Conservation (phyloP, 2,329 filamentous ascomycete species). For the Pseudogymnoascus sp. region DNA sequence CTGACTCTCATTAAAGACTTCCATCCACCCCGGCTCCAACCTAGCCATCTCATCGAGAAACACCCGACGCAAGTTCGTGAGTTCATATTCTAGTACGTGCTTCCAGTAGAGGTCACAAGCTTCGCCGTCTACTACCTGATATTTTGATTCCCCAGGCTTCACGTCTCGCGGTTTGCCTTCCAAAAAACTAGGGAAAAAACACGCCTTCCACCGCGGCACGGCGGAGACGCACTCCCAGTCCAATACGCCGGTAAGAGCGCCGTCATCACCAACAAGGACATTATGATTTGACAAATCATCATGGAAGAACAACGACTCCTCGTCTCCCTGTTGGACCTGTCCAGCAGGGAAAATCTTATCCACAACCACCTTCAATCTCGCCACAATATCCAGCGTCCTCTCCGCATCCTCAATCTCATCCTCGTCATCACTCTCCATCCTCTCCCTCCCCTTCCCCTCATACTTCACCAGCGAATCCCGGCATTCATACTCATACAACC, state of each 20-base stretch:
- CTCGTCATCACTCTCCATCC: conserved; percentile 18
- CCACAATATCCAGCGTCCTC: conserved; percentile 20
- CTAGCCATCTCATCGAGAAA: conserved; percentile 30
- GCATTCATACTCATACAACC: conserved; percentile 15
- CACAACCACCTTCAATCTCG: conserved; percentile 27
- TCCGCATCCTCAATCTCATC: conserved; percentile 30
- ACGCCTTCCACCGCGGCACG: too few relatives aligned
- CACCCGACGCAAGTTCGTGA: conserved; percentile 31
- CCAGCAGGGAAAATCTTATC: conserved; percentile 28
- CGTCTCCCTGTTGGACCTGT: conserved; percentile 16
- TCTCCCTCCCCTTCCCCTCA: conserved; percentile 25
- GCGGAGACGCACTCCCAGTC: conserved; percentile 36
- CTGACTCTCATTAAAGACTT: conserved; percentile 18
- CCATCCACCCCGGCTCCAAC: conserved; percentile 30
- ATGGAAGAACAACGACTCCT: conserved; percentile 32
- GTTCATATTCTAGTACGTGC: conserved; percentile 35
- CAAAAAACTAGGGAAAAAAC: conserved; percentile 33
- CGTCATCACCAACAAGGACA: conserved; percentile 31
- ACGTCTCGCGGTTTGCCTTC: conserved; percentile 23
- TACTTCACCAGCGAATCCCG: not conserved
- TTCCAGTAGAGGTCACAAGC: conserved; percentile 35
- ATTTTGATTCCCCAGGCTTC: conserved; percentile 23
- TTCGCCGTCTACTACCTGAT: conserved; percentile 16
- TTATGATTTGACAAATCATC: conserved; percentile 34
- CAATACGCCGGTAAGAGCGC: conserved; percentile 31